These are phyloP conservation scores for Trichoderma sp. DNA, from an alignment of 2,329 filamentous ascomycete species.

Conservation along the genomic window DNA sequence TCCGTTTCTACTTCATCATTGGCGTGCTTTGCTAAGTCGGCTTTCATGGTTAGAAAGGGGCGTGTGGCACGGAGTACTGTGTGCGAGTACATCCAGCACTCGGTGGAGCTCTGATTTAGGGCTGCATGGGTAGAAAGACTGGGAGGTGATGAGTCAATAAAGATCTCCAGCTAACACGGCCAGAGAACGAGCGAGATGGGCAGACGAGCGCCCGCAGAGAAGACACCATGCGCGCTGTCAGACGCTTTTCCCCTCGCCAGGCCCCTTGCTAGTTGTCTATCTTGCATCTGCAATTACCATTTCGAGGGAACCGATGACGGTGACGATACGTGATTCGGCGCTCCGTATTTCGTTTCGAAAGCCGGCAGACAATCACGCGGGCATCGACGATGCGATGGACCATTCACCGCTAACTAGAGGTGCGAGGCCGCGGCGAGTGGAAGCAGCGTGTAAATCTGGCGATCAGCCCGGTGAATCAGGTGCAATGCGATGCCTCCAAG, in stretches of 20 bases:
- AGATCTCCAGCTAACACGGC: conserved; percentile 16
- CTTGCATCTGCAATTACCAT: conserved; percentile 20
- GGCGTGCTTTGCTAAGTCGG: neutral
- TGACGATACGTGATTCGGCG: conserved; percentile 14
- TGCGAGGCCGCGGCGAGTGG: neutral
- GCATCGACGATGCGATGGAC: neutral
- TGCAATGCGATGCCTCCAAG: neutral
- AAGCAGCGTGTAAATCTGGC: no score
- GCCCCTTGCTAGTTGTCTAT: conserved; percentile 7
- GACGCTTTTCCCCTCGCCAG: conserved; percentile 14
- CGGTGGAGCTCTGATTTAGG: conserved; percentile 23
- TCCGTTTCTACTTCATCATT: conserved; percentile 17
- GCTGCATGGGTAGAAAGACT: conserved; percentile 23
- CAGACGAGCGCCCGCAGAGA: conserved; percentile 23
- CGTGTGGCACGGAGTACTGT: neutral
- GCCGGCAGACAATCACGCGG: neutral
- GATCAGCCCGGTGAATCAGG: neutral
- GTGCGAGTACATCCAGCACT: no score
- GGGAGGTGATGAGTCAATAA: conserved; percentile 18
- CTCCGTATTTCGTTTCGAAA: conserved; percentile 12
- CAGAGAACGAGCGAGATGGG: neutral
- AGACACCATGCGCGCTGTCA: conserved; percentile 15
- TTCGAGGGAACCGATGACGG: conserved; percentile 11
- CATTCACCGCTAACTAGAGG: neutral
- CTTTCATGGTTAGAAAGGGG: neutral